phyloP scores from a whole-genome alignment of 176 grass and related monocot genomes.

The Oryza rufipogon region DNA sequence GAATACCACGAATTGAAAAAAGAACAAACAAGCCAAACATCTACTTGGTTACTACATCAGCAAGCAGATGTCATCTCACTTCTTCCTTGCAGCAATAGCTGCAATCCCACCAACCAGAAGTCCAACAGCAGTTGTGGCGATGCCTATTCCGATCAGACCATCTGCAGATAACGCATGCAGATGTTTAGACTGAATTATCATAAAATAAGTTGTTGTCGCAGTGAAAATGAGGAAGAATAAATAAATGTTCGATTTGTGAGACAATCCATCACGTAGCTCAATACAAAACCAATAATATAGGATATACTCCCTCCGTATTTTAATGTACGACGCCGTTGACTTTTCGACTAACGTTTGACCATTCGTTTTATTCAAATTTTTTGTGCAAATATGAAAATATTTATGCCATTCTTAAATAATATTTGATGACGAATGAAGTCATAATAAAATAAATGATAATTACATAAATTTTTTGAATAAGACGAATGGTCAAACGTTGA shows the following conservation, averaged over 20 bases:
- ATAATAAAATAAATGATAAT: too few species aligned
- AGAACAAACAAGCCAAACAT: not conserved
- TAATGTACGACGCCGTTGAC: too few species aligned
- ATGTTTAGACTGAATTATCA: not conserved
- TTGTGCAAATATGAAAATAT: too few species aligned
- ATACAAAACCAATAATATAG: not conserved
- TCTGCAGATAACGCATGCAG: slow-evolving; percentile 44
- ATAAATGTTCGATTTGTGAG: not conserved
- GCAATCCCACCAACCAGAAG: slow-evolving; percentile 85
- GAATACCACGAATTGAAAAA: slow-evolving; percentile 13
- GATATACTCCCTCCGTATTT: too few species aligned
- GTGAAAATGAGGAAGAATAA: not conserved
- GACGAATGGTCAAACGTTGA: too few species aligned
- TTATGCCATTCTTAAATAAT: too few species aligned
- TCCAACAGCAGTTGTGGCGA: slow-evolving; percentile 73
- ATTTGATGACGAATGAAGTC: too few species aligned
- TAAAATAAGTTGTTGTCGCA: not conserved
- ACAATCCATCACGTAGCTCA: slow-evolving; percentile 1
- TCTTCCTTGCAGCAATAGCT: slow-evolving; percentile 68
- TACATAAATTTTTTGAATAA: too few species aligned
- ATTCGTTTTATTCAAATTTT: too few species aligned
- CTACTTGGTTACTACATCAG: not conserved
- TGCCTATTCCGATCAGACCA: slow-evolving; percentile 89
- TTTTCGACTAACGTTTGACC: too few species aligned
- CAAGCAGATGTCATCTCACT: slow-evolving; percentile 38